Evolutionary conservation across 2,329 filamentous ascomycete species (phyloP).

Genomic region (Cladosporium austrohemisphaericum): DNA sequence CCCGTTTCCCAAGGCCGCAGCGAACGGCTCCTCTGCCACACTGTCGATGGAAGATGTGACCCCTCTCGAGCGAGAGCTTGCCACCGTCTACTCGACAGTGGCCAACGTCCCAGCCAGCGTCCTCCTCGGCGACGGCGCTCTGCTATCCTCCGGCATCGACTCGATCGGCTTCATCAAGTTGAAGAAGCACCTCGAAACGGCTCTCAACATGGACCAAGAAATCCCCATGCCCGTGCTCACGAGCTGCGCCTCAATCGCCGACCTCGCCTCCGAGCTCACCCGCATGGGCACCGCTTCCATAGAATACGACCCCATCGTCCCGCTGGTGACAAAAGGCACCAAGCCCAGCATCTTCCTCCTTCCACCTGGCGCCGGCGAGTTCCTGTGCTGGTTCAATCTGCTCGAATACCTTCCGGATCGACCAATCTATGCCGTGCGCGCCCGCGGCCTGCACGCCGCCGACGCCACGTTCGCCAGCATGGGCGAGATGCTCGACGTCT

Average conservation of each 20-base stretch:
- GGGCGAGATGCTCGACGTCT: slow-evolving; percentile 39
- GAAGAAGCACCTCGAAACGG: slow-evolving; percentile 21
- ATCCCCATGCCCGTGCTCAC: background rate
- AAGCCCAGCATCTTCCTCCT: slow-evolving; percentile 34
- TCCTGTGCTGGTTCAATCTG: slow-evolving; percentile 39
- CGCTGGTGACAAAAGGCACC: slow-evolving; percentile 15
- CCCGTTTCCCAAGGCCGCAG: too few species aligned
- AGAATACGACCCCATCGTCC: slow-evolving; percentile 12
- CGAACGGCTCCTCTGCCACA: too few species aligned
- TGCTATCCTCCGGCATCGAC: slow-evolving; percentile 18
- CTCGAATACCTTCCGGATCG: slow-evolving; percentile 39
- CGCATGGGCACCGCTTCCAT: slow-evolving; percentile 29
- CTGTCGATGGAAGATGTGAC: slow-evolving; percentile 2
- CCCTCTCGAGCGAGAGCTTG: slow-evolving; percentile 14
- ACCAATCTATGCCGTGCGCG: slow-evolving; percentile 48
- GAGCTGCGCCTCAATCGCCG: background rate
- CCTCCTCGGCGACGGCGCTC: background rate
- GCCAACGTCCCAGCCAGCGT: slow-evolving; percentile 14
- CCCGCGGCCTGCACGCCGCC: slow-evolving; percentile 41
- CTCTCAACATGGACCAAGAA: background rate
- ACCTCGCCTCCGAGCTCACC: slow-evolving; percentile 23
- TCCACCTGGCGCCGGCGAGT: slow-evolving; percentile 39
- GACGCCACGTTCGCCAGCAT: slow-evolving; percentile 40
- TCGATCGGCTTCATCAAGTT: slow-evolving; percentile 20
- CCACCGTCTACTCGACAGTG: slow-evolving; percentile 13